Conservation (phyloP, 1,139 yeast genomes). For the Suhomyces atakaporum region DNA sequence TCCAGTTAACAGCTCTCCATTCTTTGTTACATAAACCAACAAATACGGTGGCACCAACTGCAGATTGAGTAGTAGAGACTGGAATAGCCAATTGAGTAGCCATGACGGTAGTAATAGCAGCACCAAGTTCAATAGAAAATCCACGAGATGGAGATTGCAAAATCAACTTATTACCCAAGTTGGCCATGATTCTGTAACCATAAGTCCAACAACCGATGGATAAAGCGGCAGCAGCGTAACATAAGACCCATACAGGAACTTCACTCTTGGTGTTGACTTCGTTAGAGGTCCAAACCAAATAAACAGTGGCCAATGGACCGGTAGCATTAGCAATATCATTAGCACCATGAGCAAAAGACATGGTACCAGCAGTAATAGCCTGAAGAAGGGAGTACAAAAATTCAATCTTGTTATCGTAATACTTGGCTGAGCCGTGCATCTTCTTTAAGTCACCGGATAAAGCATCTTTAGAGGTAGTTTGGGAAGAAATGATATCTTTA, state of each 20-base stretch:
- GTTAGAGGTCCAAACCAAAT: constrained; percentile 61
- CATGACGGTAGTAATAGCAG: constrained; percentile 74
- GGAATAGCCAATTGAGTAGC: constrained; percentile 75
- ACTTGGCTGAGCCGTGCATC: constrained; percentile 61
- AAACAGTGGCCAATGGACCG: constrained; percentile 72
- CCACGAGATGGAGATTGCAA: constrained; percentile 82
- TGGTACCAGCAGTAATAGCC: constrained; percentile 74
- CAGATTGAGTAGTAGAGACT: constrained; percentile 75
- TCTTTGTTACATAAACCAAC: constrained; percentile 75
- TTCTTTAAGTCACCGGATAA: constrained; percentile 46
- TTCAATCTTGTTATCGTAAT: constrained; percentile 72
- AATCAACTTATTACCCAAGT: constrained; percentile 74
- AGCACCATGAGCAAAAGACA: constrained; percentile 83
- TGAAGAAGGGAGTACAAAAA: constrained; percentile 70
- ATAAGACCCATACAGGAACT: constrained; percentile 73
- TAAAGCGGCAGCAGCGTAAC: constrained; percentile 67
- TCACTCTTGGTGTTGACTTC: constrained; percentile 49
- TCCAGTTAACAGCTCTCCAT: constrained; percentile 70
- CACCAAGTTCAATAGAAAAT: constrained; percentile 77
- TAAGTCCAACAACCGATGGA: constrained; percentile 73
- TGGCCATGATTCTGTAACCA: constrained; percentile 71
- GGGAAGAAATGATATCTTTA: constrained; percentile 60
- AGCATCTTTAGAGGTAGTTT: constrained; percentile 36
- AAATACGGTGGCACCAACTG: constrained; percentile 78
- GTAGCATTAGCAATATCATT: constrained; percentile 81